Evolutionary conservation across 352 stramenopile genomes (phyloP).

Genomic region (Pythium coloratum): DNA sequence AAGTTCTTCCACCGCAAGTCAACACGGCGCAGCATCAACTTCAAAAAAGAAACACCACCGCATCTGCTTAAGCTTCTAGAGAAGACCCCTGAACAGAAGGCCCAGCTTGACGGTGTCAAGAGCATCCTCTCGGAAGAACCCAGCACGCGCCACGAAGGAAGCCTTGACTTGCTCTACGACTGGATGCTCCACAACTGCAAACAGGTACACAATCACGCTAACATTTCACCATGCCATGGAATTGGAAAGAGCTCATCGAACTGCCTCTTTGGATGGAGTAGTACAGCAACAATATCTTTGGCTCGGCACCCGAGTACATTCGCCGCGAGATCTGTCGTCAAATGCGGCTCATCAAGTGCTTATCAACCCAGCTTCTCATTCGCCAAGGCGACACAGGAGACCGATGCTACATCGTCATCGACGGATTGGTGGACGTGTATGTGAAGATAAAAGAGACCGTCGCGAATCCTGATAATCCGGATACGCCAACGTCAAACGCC

Average conservation of each 20-base stretch:
- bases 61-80: constrained; percentile 61
- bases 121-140: constrained; percentile 53
- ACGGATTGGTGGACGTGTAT: constrained; percentile 74
- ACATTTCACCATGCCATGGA: not conserved
- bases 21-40: constrained; percentile 9
- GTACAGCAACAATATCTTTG: constrained; percentile 85
- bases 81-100: constrained; percentile 52
- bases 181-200: constrained; percentile 85
- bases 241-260: not conserved
- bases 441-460: constrained; percentile 51
- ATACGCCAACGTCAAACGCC: not conserved
- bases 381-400: constrained; percentile 72
- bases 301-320: constrained; percentile 71
- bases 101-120: constrained; percentile 54
- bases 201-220: constrained; percentile 28
- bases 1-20: constrained; percentile 16
- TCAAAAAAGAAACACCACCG: constrained; percentile 37
- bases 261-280: constrained; percentile 3
- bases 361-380: constrained; percentile 58
- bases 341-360: constrained; percentile 66
- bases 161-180: constrained; percentile 67
- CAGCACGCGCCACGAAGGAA: constrained; percentile 54
- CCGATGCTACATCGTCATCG: constrained; percentile 78
- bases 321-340: constrained; percentile 75
- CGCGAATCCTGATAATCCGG: not conserved